A percentile compares a stretch with the other conserved stretches of the same genome.
These are phyloP conservation scores for Eragrostis nindensis DNA, from an alignment of 176 grass and related monocot genomes.

Conservation along the genomic window DNA sequence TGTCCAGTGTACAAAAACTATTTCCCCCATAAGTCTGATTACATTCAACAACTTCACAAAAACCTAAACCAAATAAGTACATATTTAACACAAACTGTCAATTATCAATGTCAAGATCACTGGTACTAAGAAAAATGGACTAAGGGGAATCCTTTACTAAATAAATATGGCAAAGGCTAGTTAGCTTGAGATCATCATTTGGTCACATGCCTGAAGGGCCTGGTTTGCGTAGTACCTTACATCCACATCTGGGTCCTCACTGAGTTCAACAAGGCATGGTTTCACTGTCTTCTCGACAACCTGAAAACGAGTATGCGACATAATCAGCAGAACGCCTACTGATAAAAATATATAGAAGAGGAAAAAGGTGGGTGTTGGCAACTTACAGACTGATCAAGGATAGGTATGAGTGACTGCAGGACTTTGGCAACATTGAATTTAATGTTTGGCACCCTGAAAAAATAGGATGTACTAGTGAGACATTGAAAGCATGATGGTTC, in stretches of 20 bases:
- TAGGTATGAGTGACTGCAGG: conserved; percentile 62
- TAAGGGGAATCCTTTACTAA: conserved; percentile 13
- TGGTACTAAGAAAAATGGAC: conserved; percentile 21
- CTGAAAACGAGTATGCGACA: conserved; percentile 29
- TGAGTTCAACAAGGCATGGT: conserved; percentile 73
- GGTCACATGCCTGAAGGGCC: conserved; percentile 68
- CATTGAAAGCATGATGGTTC: not conserved
- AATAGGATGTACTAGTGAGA: not conserved
- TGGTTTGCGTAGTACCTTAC: conserved; percentile 73
- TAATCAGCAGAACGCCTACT: conserved; percentile 2
- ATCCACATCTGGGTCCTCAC: conserved; percentile 82
- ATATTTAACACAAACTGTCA: not conserved
- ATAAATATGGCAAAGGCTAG: not conserved
- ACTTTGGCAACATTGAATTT: conserved; percentile 91
- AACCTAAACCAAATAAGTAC: not conserved
- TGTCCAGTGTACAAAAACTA: not conserved
- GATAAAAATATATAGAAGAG: not conserved
- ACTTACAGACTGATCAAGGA: conserved; percentile 78
- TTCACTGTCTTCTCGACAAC: conserved; percentile 67
- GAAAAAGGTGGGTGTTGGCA: not conserved
- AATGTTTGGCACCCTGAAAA: conserved; percentile 77
- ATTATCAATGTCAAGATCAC: not conserved
- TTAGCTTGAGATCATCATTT: conserved; percentile 80
- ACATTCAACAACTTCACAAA: not conserved
- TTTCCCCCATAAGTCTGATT: not conserved